Percentiles rank a stretch among this genome's conserved stretches.
These are phyloP conservation scores for Trametes coccinea DNA, from an alignment of 768 basidiomycete genomes.

Conservation along the genomic window DNA sequence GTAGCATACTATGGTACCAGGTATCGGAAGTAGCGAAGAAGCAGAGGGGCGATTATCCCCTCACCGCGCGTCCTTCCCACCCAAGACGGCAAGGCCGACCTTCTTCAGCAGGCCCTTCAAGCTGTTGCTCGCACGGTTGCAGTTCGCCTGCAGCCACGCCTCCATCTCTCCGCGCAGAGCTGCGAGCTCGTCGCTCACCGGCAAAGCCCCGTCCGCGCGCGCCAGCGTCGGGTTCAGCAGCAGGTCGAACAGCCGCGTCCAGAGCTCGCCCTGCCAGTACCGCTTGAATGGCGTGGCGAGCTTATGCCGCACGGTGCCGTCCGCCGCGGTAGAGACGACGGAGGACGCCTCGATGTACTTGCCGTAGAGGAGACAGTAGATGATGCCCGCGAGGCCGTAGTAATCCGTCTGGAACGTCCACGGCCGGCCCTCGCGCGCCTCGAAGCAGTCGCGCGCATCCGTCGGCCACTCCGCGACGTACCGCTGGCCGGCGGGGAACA, in stretches of 20 bases:
- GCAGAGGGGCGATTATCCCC: neutral
- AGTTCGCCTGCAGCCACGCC: constrained; percentile 80
- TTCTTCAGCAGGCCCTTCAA: constrained; percentile 84
- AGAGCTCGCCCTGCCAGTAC: constrained; percentile 92
- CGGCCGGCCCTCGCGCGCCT: constrained; percentile 77
- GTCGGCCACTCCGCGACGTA: constrained; percentile 88
- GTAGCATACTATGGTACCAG: too few relatives aligned
- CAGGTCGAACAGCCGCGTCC: constrained; percentile 81
- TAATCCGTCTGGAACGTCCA: constrained; percentile 99
- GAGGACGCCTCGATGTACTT: constrained; percentile 87
- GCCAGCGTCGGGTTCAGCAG: constrained; percentile 80
- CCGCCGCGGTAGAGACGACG: constrained; percentile 39
- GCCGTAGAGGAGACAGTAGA: constrained; percentile 95
- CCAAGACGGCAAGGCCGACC: constrained; percentile 58
- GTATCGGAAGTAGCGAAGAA: neutral
- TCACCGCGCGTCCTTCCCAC: constrained; percentile 29
- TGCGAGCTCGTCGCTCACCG: constrained; percentile 69
- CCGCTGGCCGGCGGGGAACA: constrained; percentile 77
- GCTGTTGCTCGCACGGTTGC: constrained; percentile 79
- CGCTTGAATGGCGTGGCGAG: constrained; percentile 81
- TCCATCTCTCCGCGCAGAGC: constrained; percentile 81
- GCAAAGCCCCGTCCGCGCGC: constrained; percentile 58
- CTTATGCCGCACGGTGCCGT: constrained; percentile 48
- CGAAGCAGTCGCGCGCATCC: constrained; percentile 90
- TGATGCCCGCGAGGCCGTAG: constrained; percentile 90